These are phyloP conservation scores for Sporisorium exsertum DNA, from an alignment of 1,284 basidiomycete species.

Conservation along the genomic window DNA sequence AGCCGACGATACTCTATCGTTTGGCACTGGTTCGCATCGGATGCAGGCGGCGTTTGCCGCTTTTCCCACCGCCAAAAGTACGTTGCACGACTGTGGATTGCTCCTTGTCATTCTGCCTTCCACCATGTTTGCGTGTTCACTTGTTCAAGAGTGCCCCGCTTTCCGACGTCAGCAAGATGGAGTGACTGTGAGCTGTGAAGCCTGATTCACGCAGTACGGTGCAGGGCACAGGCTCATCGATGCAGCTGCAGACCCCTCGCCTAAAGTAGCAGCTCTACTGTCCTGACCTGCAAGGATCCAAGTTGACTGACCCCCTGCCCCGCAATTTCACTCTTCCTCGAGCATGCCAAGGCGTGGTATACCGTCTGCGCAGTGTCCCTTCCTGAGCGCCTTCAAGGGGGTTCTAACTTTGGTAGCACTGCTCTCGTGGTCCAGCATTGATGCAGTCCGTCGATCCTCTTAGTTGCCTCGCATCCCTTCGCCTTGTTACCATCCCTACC, in stretches of 20 bases:
- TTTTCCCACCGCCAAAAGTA: background rate
- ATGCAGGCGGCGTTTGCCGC: conserved; percentile 2
- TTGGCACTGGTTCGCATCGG: background rate
- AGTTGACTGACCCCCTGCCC: conserved; percentile 7
- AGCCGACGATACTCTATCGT: background rate
- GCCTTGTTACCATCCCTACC: conserved; percentile 19
- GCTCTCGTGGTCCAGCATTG: conserved; percentile 6
- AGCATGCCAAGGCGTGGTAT: conserved; percentile 2
- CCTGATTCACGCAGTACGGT: background rate
- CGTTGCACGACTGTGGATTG: conserved; percentile 16
- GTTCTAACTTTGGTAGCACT: no score
- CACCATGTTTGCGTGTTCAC: conserved; percentile 5
- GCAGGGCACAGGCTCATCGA: conserved; percentile 2
- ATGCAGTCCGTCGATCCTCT: conserved; percentile 35
- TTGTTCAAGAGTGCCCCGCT: background rate
- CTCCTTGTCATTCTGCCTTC: conserved; percentile 28
- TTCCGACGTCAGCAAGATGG: background rate
- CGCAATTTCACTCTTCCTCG: conserved; percentile 4
- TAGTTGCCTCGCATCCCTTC: conserved; percentile 1
- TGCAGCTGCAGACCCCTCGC: conserved; percentile 22
- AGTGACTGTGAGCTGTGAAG: background rate
- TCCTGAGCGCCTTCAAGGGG: background rate
- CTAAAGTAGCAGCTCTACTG: conserved; percentile 7
- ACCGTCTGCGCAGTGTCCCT: background rate
- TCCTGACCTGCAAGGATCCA: conserved; percentile 28